Evolutionary conservation across 192 early-diverging fungal species (phyloP).

Genomic region (Diversispora epigaea): DNA sequence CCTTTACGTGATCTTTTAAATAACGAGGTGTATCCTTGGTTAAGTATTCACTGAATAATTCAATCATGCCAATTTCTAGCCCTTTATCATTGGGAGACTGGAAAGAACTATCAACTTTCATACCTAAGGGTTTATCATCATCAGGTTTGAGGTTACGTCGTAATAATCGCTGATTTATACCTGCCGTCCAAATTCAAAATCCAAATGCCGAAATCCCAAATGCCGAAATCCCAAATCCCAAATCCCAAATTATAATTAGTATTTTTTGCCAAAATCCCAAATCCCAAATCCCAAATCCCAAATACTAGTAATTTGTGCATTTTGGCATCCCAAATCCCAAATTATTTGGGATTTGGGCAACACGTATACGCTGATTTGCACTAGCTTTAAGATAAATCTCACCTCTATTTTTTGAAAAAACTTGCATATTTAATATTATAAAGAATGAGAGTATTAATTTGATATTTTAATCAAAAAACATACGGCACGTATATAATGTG

Average conservation of each 20-base stretch:
- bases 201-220: too few relatives aligned
- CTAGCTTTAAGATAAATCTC: constrained; percentile 7
- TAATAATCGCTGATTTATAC: constrained; percentile 8
- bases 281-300: too few relatives aligned
- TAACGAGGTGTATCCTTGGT: constrained; percentile 10
- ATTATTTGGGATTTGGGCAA: too few relatives aligned
- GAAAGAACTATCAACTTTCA: constrained; percentile 13
- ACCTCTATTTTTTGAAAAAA: neutral
- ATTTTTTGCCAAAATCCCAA: too few relatives aligned
- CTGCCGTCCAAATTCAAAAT: too few relatives aligned
- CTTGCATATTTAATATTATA: neutral
- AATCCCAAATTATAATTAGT: too few relatives aligned
- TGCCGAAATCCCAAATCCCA: too few relatives aligned
- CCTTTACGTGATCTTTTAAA: constrained; percentile 11
- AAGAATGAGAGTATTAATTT: neutral
- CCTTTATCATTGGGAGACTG: neutral
- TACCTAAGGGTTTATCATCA: constrained; percentile 5
- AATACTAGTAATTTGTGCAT: too few relatives aligned
- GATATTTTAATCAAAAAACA: neutral
- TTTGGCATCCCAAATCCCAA: too few relatives aligned
- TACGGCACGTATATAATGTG: neutral
- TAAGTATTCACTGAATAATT: neutral
- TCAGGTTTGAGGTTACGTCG: constrained; percentile 9
- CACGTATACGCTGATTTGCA: too few relatives aligned
- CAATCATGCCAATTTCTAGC: constrained; percentile 8